Evolutionary conservation across 106 monocot species (phyloP), one percentile per base, ranked within the genome.

Genomic region (Iris macrosiphon): DNA sequence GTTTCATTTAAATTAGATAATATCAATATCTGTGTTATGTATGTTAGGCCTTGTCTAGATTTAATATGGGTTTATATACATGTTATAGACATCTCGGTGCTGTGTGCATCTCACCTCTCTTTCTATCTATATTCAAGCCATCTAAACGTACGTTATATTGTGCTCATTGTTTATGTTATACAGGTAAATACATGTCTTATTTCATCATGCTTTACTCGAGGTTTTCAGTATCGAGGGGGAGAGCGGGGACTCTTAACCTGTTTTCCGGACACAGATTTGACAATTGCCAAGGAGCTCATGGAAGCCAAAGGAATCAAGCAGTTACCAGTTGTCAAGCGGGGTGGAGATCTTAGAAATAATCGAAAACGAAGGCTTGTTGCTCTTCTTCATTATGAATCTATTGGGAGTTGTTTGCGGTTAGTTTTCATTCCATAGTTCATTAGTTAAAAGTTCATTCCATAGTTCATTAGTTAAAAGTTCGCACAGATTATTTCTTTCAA

Each of bases 261-360:
- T 46, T 99, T 87, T 42, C 79, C 90, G 0, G 91, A 99, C 59
- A 91, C 87, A 33, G 80, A 91, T 62, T 73, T 99, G 73, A 81
- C 87, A 18, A 91, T 64, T 47, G 98, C 91, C 38, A 87, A 83
- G 52, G 83, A 87, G 27, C 83, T 99, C 16, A 99, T 99, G 91
- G 98, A 99, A 49, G 98, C 98, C 12, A 99, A 91, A 78, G 91
- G 74, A 49, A 64, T 99, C 30, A 91, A 87, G 52, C 98, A 99
- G 57, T 73, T 99, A 20, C 91, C 98, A 19, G 91, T 91, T 3
- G 98, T 99, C 33, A 78, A 68, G 61, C 91, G 81, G 53, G 72
- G 91, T 65, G 69, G 72, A 4, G 64, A 65, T 27, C 53, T 56
- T 40, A 72, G 75, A 71, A 79, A 49, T 60, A 72, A 74, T 18